Evolutionary conservation across 2,329 filamentous ascomycete genomes (phyloP), one percentile per base, ranked within the genome.

Genomic region (Monilinia laxa): DNA sequence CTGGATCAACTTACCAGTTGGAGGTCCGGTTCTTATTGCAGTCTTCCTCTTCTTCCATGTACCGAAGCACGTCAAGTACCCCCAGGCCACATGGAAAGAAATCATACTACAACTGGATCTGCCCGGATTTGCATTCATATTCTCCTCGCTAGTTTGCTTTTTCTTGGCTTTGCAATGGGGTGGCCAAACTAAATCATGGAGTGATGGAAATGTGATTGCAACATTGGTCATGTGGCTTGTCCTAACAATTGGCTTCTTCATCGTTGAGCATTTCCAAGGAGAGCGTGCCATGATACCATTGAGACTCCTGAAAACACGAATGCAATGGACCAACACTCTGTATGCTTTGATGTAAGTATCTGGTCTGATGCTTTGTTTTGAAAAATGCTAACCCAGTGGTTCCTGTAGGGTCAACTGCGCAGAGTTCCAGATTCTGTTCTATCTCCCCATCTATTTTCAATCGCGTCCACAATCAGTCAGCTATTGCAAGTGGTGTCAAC

Each of bases 381-480:
- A 9, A 35, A 35, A 35, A 35, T 47, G 42, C 16, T 47, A 47
- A 47, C 16, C 2, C 16, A 16, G 42, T 47, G 16, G 6, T 47
- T 18, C 42, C 42, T 47, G 6, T 47, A 47, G 42, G 14, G 16
- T 47, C 31, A 35, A 35, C 31, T 47, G 42, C 42, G 42, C 14
- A 20, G 16, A 47, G 18, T 47, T 47, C 16, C 16, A 47, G 14
- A 20, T 47, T 20, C 42, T 80, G 16, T 80, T 79, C 72, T 81
- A 81, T 66, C 74, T 82, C 23, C 81, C 81, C 10, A 76, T 83
- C 66, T 83, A 81, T 76, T 82, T 84, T 72, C 80, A 84, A 75
- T 76, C 78, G n/a, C 47, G 76, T 83, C 70, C 76, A 76, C 66
- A 75, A 74, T 35, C 72, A 75, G 66, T 73, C 68, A n/a, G 74